Percentiles rank a stretch among this genome's conserved stretches.
These are phyloP conservation scores for Begonia peltatifolia DNA, from an alignment of 306 rosid genomes.

Conservation along the genomic window DNA sequence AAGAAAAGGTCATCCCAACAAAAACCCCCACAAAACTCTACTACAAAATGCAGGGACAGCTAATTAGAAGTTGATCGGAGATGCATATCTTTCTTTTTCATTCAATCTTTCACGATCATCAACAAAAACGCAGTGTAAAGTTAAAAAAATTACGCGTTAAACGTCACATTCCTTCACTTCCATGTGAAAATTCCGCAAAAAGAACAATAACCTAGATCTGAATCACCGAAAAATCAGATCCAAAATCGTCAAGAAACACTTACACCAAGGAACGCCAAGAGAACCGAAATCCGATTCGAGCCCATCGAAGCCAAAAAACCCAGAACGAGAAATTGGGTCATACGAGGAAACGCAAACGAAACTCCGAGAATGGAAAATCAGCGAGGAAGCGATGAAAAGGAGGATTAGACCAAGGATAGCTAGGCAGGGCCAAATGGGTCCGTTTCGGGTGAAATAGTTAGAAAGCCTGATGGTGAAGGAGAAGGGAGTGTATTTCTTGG, in stretches of 20 bases:
- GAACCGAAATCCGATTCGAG: slow-evolving; percentile 82
- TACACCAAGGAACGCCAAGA: slow-evolving; percentile 99
- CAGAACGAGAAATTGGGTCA: slow-evolving; percentile 41
- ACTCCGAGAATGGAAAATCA: slow-evolving; percentile 43
- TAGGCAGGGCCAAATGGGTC: slow-evolving; percentile 27
- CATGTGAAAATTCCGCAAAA: not conserved
- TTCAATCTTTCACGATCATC: too few species aligned
- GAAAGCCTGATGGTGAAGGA: slow-evolving; percentile 34
- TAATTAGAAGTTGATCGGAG: too few species aligned
- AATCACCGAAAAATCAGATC: slow-evolving; percentile 10
- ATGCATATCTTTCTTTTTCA: too few species aligned
- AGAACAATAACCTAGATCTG: slow-evolving; percentile 4
- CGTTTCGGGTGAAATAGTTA: slow-evolving; percentile 37
- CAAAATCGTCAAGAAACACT: slow-evolving; percentile 16
- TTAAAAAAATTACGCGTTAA: too few species aligned
- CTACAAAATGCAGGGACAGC: too few species aligned
- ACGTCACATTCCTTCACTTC: too few species aligned
- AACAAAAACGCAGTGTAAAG: too few species aligned
- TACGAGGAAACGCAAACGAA: slow-evolving; percentile 65
- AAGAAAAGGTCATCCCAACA: too few species aligned
- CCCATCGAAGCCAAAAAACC: slow-evolving; percentile 58
- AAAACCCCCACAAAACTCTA: too few species aligned
- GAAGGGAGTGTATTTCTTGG: slow-evolving; percentile 37
- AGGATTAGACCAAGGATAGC: slow-evolving; percentile 19
- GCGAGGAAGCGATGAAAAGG: slow-evolving; percentile 23